Percentiles rank a stretch among this genome's conserved stretches.
Evolutionary conservation across 345 rosid species (phyloP).

Genomic region (Aegle marmelos): DNA sequence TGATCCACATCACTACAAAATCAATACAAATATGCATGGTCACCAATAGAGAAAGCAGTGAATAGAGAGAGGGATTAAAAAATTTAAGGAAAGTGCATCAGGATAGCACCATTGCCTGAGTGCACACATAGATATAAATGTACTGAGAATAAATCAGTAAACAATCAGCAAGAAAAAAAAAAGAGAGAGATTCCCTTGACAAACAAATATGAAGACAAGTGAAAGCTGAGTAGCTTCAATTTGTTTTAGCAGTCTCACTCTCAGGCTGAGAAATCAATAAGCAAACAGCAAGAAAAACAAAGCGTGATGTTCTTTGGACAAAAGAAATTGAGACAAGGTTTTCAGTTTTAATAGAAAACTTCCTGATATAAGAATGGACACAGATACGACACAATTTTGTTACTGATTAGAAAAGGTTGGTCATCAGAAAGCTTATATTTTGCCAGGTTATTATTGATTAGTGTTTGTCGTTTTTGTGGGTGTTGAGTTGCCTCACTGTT

Average conservation of each 20-base stretch:
- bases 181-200: neutral
- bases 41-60: neutral
- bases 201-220: neutral
- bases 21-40: neutral
- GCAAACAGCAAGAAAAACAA: neutral
- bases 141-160: neutral
- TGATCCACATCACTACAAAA: constrained; percentile 5
- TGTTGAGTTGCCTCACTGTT: neutral
- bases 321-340: neutral
- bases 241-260: neutral
- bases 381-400: neutral
- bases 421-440: neutral
- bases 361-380: neutral
- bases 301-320: neutral
- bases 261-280: neutral
- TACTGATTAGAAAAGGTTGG: neutral
- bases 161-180: neutral
- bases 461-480: neutral
- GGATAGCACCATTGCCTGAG: neutral
- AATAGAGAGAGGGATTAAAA: neutral
- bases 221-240: neutral
- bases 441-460: neutral
- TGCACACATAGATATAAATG: too few species aligned
- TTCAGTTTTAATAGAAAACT: neutral
- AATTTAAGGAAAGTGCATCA: neutral